Evolutionary conservation across 148 eudicot genomes (phyloP), one percentile per base, ranked within the genome.

Genomic region (Rhododendron simsii): DNA sequence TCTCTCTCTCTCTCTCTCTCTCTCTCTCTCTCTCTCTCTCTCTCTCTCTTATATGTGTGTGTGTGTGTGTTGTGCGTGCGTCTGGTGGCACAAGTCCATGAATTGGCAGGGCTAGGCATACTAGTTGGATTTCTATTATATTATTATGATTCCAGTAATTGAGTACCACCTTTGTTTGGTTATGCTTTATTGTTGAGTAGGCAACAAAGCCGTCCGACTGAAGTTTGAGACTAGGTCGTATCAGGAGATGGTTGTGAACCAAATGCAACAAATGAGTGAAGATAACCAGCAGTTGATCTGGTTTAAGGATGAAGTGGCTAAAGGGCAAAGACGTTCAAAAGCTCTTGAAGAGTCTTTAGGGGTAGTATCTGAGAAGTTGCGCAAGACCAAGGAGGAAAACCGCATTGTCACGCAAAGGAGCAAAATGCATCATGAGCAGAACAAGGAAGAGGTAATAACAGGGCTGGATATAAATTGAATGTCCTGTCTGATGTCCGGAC

Each of bases 171-270:
- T 77, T 73, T 48, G 35, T 28, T 37, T 84, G 55, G 73, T 13
- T 55, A n/a, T 63, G 63, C 26, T 88, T 41, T 69, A 61, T 80
- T 67, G 50, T 75, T 89, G 86, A 0, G 55, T 88, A 96, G 98
- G 92, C 11, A 61, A 26, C 33, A 93, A 95, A 88, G 35, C 95
- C 23, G 93, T 37, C 74, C 14, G 61, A 82, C 91, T 93, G 86
- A 94, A 93, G 71, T 96, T 81, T 88, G 98, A 95, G 65, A 83
- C 90, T 86, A 88, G 85, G 74, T 93, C 98, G 16, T 93, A 95
- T 79, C 87, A 88, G 14, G 98, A 93, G 87, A 91, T 86, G 91
- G 96, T 96, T 12, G 92, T 95, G 0, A 83, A 47, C 33, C 93
- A 85, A 23, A 63, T 94, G 87, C 91, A 87, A 82, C 96, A 92